Evolutionary conservation across 2,329 filamentous ascomycete genomes (phyloP).

Genomic region (Exserohilum turcica): DNA sequence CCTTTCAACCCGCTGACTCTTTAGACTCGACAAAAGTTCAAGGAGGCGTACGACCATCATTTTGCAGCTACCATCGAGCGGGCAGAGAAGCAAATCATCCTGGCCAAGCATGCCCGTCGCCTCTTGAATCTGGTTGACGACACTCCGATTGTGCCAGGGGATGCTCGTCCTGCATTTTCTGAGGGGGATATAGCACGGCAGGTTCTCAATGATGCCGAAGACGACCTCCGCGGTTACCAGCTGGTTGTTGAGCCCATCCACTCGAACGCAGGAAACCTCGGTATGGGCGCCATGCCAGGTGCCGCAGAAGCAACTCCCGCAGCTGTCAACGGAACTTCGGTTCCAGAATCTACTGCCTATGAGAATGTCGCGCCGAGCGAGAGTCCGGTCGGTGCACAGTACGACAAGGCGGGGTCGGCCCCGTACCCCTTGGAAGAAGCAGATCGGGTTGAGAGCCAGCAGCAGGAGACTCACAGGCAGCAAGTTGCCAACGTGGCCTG

Average conservation of each 20-base stretch:
- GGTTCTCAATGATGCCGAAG: slow-evolving; percentile 89
- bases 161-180: slow-evolving; percentile 71
- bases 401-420: slow-evolving; percentile 33
- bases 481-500: slow-evolving; percentile 17
- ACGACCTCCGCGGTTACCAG: slow-evolving; percentile 79
- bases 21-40: slow-evolving; percentile 92
- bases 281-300: slow-evolving; percentile 53
- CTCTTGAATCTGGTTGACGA: slow-evolving; percentile 88
- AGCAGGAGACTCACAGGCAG: slow-evolving; percentile 13
- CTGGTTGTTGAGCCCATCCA: slow-evolving; percentile 61
- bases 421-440: slow-evolving; percentile 39
- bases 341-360: slow-evolving; percentile 12
- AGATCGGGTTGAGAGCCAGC: slow-evolving; percentile 32
- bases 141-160: slow-evolving; percentile 84
- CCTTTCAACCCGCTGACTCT: slow-evolving; percentile 21
- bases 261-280: slow-evolving; percentile 55
- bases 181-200: slow-evolving; percentile 72
- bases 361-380: slow-evolving; percentile 21
- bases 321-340: neutral
- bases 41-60: slow-evolving; percentile 89
- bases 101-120: slow-evolving; percentile 87
- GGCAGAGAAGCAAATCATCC: slow-evolving; percentile 93
- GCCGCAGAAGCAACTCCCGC: slow-evolving; percentile 7
- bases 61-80: slow-evolving; percentile 92
- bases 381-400: slow-evolving; percentile 29